Base-by-base conservation (phyloP, 192 early-diverging fungal genomes). In the Dimargaris xerosporica region DNA sequence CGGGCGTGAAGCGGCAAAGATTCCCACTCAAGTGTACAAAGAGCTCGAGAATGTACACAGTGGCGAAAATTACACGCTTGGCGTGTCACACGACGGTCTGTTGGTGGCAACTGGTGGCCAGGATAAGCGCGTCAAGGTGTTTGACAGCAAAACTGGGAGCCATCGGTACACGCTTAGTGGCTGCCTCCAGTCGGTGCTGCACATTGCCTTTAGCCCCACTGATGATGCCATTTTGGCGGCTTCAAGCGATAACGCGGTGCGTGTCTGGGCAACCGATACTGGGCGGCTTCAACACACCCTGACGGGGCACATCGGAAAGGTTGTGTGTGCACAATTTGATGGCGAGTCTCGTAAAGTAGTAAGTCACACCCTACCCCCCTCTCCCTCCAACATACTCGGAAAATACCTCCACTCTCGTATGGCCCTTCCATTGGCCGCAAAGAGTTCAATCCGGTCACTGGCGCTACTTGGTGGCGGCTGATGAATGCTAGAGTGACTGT, bases 241-340 rank as follows among this genome's bases (percentile, higher is more conserved):
- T 9, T 91, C 89, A 11, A 95, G 91, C 69, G 95, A 98, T 65
- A 87, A 91, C 72, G 85, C 91, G 3, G 84, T 84, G 17, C 85
- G 91, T 61, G 76, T 95, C 47, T 96, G 93, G 96, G 71, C 83
- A 62, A 67, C 92, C 26, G 74, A 77, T 25, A 93, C 88, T 1
- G 82, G 84, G 15, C 69, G 91, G 41, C 75, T 89, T 39, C 68
- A 90, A 85, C 91, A 93, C 68, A 94, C 92, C 23, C 76, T 98
- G 64, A 92, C 88, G 4, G 93, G 95, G 1, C 95, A 98, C 72
- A 86, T 94, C 51, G 91, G 91, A 56, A 91, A 94, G 73, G 91
- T 98, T 7, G 89, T 83, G 66, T 76, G 87, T 4, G 90, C 92
- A 0, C 83, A 85, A 66, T 96, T 98, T 65, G 90, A 76, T 58